Conservation (phyloP, 306 rosid genomes). For the Ormosia semicastrata region DNA sequence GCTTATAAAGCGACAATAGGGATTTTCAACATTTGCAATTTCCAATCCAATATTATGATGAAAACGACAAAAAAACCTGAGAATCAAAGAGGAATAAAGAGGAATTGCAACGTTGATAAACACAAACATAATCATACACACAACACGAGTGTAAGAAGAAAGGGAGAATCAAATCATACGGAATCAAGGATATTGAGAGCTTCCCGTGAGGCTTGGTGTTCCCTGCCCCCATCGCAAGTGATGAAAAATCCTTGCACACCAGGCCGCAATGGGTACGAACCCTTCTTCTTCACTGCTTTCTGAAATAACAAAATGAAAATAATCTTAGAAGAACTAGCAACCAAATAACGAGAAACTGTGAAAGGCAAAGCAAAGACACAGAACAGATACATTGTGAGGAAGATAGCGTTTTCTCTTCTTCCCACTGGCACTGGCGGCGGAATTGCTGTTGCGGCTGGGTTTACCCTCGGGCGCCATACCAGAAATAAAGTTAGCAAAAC, state of each 20-base stretch:
- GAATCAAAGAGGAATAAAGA: neutral
- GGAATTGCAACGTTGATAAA: neutral
- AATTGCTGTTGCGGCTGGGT: too few relatives aligned
- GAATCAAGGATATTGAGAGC: conserved; percentile 88
- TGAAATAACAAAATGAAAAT: too few relatives aligned
- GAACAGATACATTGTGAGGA: too few relatives aligned
- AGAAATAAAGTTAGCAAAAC: too few relatives aligned
- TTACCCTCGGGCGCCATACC: too few relatives aligned
- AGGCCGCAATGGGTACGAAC: conserved; percentile 77
- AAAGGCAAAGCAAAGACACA: too few relatives aligned
- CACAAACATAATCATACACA: too few relatives aligned
- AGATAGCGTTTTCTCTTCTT: too few relatives aligned
- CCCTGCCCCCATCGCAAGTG: conserved; percentile 97
- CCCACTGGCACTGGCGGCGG: too few relatives aligned
- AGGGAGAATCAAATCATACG: conserved; percentile 34
- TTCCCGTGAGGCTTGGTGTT: conserved; percentile 84
- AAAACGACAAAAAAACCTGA: neutral
- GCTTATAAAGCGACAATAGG: neutral
- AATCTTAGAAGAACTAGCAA: too few relatives aligned
- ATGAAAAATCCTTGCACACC: conserved; percentile 92
- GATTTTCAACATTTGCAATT: neutral
- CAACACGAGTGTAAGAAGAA: neutral
- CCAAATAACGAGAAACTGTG: too few relatives aligned
- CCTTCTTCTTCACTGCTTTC: conserved; percentile 76
- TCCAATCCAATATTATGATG: neutral